Percentiles rank a stretch among this genome's conserved stretches.
Evolutionary conservation across 2,329 filamentous ascomycete species (phyloP).

Genomic region (Xylaria arbuscula): DNA sequence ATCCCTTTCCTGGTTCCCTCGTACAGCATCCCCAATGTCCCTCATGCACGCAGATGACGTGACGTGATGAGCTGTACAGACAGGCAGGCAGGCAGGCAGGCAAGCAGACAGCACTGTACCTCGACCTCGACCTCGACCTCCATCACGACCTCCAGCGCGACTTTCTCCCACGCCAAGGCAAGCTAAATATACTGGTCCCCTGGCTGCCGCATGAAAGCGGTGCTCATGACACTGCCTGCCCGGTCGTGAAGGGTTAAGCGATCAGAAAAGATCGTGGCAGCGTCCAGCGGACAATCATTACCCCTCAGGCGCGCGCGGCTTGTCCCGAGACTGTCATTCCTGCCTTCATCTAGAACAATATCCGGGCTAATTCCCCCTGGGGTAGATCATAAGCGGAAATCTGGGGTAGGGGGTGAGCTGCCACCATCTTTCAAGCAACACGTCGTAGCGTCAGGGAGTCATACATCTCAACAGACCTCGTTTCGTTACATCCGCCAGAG

Average conservation of each 20-base stretch:
- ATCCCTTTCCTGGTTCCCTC: conserved; percentile 6
- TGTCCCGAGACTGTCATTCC: conserved; percentile 33
- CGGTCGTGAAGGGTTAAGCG: conserved; percentile 17
- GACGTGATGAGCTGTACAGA: conserved; percentile 17
- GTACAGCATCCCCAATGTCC: conserved; percentile 9
- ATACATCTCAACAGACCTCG: conserved; percentile 11
- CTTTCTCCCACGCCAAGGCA: conserved; percentile 13
- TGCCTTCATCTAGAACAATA: conserved; percentile 38
- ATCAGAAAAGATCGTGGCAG: background rate
- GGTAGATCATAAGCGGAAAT: conserved; percentile 38
- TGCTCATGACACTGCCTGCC: conserved; percentile 12
- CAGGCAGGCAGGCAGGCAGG: background rate
- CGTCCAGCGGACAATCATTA: conserved; percentile 23
- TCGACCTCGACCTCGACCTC: background rate
- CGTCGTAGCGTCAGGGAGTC: conserved; percentile 8
- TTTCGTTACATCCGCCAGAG: conserved; percentile 35
- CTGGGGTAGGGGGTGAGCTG: conserved; percentile 29
- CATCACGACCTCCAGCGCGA: conserved; percentile 3
- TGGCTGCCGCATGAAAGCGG: conserved; percentile 7
- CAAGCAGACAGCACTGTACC: conserved; percentile 1
- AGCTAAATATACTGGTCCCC: conserved; percentile 6
- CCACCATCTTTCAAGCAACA: conserved; percentile 10
- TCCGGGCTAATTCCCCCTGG: conserved; percentile 37
- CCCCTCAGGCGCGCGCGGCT: conserved; percentile 29
- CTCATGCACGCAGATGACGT: conserved; percentile 25